Evolutionary conservation across 2,329 filamentous ascomycete species (phyloP).

Genomic region (Aspergillus clavatus): DNA sequence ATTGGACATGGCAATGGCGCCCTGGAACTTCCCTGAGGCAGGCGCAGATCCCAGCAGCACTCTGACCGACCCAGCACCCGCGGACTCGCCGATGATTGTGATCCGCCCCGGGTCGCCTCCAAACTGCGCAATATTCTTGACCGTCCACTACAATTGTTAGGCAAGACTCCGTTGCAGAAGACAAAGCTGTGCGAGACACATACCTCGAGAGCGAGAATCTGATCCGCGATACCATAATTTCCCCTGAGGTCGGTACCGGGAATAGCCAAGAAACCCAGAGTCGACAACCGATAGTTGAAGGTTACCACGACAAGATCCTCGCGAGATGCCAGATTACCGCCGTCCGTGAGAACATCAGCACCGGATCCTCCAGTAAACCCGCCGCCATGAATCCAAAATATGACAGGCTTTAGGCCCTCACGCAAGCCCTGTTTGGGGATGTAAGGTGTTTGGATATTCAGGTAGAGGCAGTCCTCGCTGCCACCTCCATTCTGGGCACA

Average conservation of each 20-base stretch:
- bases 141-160: conserved; percentile 37
- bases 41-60: conserved; percentile 39
- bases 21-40: conserved; percentile 12
- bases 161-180: background rate
- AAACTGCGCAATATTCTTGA: conserved; percentile 43
- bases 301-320: conserved; percentile 56
- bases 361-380: conserved; percentile 49
- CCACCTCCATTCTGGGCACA: conserved; percentile 41
- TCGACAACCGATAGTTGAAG: conserved; percentile 57
- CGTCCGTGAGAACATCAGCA: conserved; percentile 39
- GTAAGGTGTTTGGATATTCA: conserved; percentile 48
- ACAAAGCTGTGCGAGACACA: too few species aligned
- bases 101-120: conserved; percentile 45
- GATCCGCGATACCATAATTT: conserved; percentile 50
- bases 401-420: conserved; percentile 41
- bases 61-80: conserved; percentile 52
- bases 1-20: conserved; percentile 30
- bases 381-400: conserved; percentile 56
- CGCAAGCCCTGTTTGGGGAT: conserved; percentile 39
- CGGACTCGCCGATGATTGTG: conserved; percentile 44
- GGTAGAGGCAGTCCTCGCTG: conserved; percentile 45
- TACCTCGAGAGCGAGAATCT: conserved; percentile 45
- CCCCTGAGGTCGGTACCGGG: conserved; percentile 51
- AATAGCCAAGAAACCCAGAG: conserved; percentile 55
- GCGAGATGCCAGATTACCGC: conserved; percentile 53